phyloP scores from a whole-genome alignment of 371 early-diverging fungal species.

The Phascolomyces articulosus region DNA sequence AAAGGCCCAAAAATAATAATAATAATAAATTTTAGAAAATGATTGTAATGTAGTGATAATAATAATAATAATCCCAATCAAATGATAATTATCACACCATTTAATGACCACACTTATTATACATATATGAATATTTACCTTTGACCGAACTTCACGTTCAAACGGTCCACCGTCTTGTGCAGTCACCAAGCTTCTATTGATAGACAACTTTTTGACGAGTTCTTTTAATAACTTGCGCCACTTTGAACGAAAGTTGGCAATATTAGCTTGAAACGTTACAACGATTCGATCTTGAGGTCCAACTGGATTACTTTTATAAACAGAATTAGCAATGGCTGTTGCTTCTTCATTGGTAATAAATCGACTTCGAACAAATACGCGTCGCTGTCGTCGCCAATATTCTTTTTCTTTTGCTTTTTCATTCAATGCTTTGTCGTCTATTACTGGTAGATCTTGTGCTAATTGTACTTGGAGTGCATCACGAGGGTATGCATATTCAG shows the following conservation, averaged over 20 bases:
- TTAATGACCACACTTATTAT: too few species aligned
- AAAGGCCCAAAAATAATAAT: background rate
- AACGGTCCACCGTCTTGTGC: slow-evolving; percentile 1
- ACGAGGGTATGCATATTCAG: slow-evolving; percentile 23
- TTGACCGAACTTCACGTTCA: slow-evolving; percentile 4
- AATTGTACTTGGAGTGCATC: slow-evolving; percentile 21
- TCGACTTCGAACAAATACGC: slow-evolving; percentile 40
- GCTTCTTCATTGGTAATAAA: slow-evolving; percentile 40
- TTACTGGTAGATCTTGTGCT: slow-evolving; percentile 17
- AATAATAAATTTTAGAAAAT: background rate
- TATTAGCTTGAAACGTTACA: slow-evolving; percentile 20
- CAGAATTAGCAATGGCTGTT: slow-evolving; percentile 22
- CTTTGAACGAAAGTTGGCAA: slow-evolving; percentile 26
- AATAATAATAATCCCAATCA: background rate
- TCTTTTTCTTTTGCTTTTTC: slow-evolving; percentile 32
- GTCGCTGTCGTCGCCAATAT: slow-evolving; percentile 41
- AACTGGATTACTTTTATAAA: slow-evolving; percentile 20
- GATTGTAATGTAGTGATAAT: too few species aligned
- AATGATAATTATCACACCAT: too few species aligned
- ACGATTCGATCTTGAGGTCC: slow-evolving; percentile 18
- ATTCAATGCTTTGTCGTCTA: slow-evolving; percentile 14
- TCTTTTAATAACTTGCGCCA: slow-evolving; percentile 25
- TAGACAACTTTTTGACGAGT: slow-evolving; percentile 3
- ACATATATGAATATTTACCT: background rate
- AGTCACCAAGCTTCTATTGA: slow-evolving; percentile 1